phyloP scores from a whole-genome alignment of 2,329 filamentous ascomycete species.

The Didymella segeticola region DNA sequence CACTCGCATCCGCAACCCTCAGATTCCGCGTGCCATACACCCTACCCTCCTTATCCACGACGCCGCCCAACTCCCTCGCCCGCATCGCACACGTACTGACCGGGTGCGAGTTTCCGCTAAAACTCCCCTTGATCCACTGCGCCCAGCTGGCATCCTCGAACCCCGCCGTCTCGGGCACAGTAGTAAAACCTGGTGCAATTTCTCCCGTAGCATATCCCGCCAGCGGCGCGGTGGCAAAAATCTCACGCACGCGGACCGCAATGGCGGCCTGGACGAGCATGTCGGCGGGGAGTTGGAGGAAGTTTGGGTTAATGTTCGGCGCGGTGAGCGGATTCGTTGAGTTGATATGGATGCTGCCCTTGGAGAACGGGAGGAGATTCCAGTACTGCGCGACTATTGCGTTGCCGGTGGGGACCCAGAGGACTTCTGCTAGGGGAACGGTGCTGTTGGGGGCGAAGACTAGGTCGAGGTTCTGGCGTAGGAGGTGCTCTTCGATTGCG shows the following conservation, averaged over 20 bases:
- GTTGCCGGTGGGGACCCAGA: constrained; percentile 47
- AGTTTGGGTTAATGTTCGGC: constrained; percentile 53
- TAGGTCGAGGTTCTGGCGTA: constrained; percentile 57
- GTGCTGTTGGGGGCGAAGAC: constrained; percentile 51
- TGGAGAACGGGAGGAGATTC: constrained; percentile 48
- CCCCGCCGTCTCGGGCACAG: constrained; percentile 28
- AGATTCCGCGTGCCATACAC: constrained; percentile 47
- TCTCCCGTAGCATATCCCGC: constrained; percentile 29
- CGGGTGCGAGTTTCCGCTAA: constrained; percentile 42
- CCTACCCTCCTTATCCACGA: constrained; percentile 40
- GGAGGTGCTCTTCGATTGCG: constrained; percentile 49
- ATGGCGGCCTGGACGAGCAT: constrained; percentile 42
- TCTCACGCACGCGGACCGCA: constrained; percentile 41
- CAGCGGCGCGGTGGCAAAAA: constrained; percentile 38
- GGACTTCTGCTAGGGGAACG: constrained; percentile 57
- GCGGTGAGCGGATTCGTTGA: constrained; percentile 40
- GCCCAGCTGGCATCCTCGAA: constrained; percentile 28
- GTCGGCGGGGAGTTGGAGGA: constrained; percentile 52
- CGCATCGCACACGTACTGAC: constrained; percentile 46
- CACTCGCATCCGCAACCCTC: constrained; percentile 48
- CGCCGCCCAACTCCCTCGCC: constrained; percentile 39
- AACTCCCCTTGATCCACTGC: constrained; percentile 29
- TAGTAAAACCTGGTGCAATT: constrained; percentile 26
- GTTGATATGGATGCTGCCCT: constrained; percentile 44
- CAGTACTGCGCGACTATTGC: constrained; percentile 49